Evolutionary conservation across 1,139 yeast species (phyloP).

Genomic region (Suhomyces anneliseae): DNA sequence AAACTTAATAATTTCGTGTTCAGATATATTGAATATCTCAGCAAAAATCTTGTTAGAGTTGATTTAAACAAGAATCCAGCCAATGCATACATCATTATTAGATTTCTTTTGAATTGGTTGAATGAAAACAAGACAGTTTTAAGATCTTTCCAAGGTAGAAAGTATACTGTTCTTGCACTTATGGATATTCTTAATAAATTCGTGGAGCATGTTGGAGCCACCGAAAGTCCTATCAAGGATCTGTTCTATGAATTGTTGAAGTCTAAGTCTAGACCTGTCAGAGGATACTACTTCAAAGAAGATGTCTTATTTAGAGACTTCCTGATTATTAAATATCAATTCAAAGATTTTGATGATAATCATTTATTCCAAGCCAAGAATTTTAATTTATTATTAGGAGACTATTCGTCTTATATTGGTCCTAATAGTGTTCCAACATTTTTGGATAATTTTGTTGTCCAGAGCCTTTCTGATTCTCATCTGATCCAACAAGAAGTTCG

Average conservation of each 20-base stretch:
- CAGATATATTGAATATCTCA: slow-evolving; percentile 36
- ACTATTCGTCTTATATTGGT: slow-evolving; percentile 21
- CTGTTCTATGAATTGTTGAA: slow-evolving; percentile 12
- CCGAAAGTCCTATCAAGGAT: slow-evolving; percentile 4
- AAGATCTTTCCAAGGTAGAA: slow-evolving; percentile 36
- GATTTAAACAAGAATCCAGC: slow-evolving; percentile 20
- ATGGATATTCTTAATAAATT: slow-evolving; percentile 33
- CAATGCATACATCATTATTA: slow-evolving; percentile 27
- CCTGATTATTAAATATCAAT: slow-evolving; percentile 49
- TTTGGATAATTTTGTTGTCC: slow-evolving; percentile 21
- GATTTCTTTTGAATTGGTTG: slow-evolving; percentile 58
- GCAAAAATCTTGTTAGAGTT: slow-evolving; percentile 20
- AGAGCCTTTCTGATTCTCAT: neutral
- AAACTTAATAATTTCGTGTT: slow-evolving; percentile 26
- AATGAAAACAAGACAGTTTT: slow-evolving; percentile 45
- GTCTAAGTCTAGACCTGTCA: slow-evolving; percentile 27
- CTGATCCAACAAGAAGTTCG: slow-evolving; percentile 15
- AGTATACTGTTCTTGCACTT: slow-evolving; percentile 28
- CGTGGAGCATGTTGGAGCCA: slow-evolving; percentile 12
- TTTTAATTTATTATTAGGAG: slow-evolving; percentile 35
- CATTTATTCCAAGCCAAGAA: slow-evolving; percentile 34
- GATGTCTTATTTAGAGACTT: slow-evolving; percentile 66
- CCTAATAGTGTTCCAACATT: slow-evolving; percentile 27
- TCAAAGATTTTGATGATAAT: slow-evolving; percentile 62
- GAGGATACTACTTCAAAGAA: slow-evolving; percentile 59